Base-by-base conservation (phyloP, 768 basidiomycete genomes). In the Xerocomellus chrysenteron region DNA sequence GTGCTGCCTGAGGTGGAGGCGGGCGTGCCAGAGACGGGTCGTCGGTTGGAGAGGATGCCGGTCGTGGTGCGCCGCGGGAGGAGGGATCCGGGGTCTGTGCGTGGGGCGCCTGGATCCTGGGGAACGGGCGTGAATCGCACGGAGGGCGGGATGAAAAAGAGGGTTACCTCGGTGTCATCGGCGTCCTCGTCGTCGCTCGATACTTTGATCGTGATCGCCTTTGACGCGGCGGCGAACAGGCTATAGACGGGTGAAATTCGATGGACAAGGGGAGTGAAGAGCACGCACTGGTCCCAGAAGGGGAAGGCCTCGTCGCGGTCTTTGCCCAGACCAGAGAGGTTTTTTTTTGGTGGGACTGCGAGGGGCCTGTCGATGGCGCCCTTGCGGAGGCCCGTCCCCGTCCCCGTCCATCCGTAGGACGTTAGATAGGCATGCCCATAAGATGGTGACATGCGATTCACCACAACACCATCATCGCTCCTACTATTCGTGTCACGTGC, bases 241-340 rank as follows among this genome's bases (percentile, higher is more conserved):
- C 72, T 72, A 21, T 28, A 7, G 28, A 28, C 9, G 21, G 50
- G 39, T 59, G 6, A 47, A 48, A 36, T 16, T 13, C 41, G 35
- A 48, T 28, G 47, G 35, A 9, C 3, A 36, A n/a, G 16, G 33
- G 4, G 41, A 33, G 1, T 5, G 8, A 11, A n/a, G 17, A 28
- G 49, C 16, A 81, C 91, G 73, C 64, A 96, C 94, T 97, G 93
- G 70, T 98, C 94, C 94, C 94, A 98, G 81, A 98, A 98, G 49
- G 94, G 94, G 68, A 94, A 94, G 0, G 93, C 92, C 64, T 95
- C 94, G 66, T 96, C 94, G 61, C 94, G 82, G 71, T 98, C 92
- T 70, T 93, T 94, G 54, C 94, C 94, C 55, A 98, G 72, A 2
- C 94, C 94, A 11, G 83, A 76, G n/a, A 95, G 77, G 5, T 81